A percentile compares a stretch with the other conserved stretches of the same genome.
phyloP scores from a whole-genome alignment of 352 stramenopile genomes.

The Bremia lactucae region DNA sequence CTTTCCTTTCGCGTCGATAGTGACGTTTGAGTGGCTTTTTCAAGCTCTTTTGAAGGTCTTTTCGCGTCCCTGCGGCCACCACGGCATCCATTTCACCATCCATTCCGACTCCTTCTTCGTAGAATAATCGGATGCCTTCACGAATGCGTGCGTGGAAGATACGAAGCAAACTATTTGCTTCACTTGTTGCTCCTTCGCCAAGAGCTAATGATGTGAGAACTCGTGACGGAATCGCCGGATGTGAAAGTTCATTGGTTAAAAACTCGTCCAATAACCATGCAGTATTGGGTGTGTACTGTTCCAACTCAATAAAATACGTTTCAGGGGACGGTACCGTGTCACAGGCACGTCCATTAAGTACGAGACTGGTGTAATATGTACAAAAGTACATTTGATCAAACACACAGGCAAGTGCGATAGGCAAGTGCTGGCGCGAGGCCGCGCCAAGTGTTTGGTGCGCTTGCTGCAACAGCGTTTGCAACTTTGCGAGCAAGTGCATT shows the following conservation, averaged over 20 bases:
- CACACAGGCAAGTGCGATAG: conserved; percentile 48
- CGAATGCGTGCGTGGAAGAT: conserved; percentile 52
- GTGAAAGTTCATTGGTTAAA: conserved; percentile 38
- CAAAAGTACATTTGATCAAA: conserved; percentile 79
- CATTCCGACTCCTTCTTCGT: conserved; percentile 68
- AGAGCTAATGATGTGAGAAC: conserved; percentile 36
- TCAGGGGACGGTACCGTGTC: conserved; percentile 47
- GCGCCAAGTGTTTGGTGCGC: conserved; percentile 34
- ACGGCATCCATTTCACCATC: conserved; percentile 70
- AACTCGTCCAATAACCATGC: conserved; percentile 40
- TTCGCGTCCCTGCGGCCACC: conserved; percentile 23
- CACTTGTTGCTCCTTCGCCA: no score
- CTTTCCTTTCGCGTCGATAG: conserved; percentile 37
- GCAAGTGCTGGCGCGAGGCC: conserved; percentile 40
- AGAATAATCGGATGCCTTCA: conserved; percentile 67
- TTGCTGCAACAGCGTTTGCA: conserved; percentile 40
- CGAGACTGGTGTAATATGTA: conserved; percentile 56
- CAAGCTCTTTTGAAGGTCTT: conserved; percentile 17
- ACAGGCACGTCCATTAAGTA: conserved; percentile 60
- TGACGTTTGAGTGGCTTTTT: conserved; percentile 61
- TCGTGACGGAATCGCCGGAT: conserved; percentile 3
- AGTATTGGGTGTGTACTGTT: conserved; percentile 30
- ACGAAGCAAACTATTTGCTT: no score
- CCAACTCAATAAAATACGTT: conserved; percentile 45
- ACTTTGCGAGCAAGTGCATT: conserved; percentile 37